Evolutionary conservation across 148 eudicot species (phyloP).

Genomic region (Rhododendron ferrugineum): DNA sequence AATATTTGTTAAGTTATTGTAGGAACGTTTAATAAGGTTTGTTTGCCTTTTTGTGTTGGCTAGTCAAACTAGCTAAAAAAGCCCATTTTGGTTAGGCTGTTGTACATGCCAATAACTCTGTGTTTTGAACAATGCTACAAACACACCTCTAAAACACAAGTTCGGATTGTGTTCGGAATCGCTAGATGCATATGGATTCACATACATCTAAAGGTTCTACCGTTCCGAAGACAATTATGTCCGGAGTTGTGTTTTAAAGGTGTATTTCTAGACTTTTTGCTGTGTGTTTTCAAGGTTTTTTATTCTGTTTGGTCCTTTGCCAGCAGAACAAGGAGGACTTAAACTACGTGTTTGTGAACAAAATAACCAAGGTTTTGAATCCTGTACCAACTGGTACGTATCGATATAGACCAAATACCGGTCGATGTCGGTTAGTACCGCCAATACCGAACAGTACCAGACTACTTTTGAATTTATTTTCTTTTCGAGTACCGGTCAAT

Average conservation of each 20-base stretch:
- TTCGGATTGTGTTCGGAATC: not conserved
- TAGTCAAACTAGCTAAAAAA: not conserved
- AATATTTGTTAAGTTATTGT: not conserved
- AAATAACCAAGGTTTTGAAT: no score
- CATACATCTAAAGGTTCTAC: not conserved
- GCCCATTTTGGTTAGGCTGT: no score
- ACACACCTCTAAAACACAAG: no score
- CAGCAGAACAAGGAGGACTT: not conserved
- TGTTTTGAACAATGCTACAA: no score
- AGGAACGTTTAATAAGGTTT: not conserved
- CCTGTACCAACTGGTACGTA: not conserved
- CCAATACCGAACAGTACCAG: no score
- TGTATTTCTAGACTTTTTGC: not conserved
- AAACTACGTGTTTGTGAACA: no score
- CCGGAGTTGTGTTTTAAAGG: not conserved
- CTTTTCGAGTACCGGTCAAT: not conserved
- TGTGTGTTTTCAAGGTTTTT: no score
- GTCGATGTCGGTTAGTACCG: no score
- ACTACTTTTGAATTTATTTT: not conserved
- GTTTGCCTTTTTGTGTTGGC: not conserved
- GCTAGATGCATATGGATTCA: not conserved
- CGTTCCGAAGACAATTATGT: not conserved
- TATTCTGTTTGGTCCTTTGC: not conserved
- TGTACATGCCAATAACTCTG: no score
- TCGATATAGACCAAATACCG: no score